Evolutionary conservation across 352 stramenopile genomes (phyloP).

Genomic region (Globisporangium canariense): DNA sequence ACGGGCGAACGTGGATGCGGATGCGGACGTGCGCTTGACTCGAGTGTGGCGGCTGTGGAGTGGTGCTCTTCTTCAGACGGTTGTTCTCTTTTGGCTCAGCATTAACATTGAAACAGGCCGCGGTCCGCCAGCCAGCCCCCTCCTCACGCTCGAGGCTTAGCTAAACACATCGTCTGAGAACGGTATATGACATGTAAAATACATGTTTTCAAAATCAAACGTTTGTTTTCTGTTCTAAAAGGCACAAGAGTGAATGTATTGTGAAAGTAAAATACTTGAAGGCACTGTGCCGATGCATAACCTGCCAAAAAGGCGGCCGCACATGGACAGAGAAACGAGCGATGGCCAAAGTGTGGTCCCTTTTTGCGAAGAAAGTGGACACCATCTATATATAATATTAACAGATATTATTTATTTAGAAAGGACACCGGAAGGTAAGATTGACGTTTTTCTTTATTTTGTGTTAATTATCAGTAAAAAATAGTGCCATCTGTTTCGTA

Average conservation of each 20-base stretch:
- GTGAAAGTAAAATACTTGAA: neutral
- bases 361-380: too few relatives aligned
- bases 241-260: neutral
- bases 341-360: too few relatives aligned
- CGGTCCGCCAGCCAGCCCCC: neutral
- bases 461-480: too few relatives aligned
- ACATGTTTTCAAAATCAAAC: neutral
- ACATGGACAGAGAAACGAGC: neutral
- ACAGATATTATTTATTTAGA: too few relatives aligned
- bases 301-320: neutral
- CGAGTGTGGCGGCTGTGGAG: neutral
- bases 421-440: too few relatives aligned
- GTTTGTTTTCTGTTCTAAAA: neutral
- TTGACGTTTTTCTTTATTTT: too few relatives aligned
- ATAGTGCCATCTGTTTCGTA: too few relatives aligned
- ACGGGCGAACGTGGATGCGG: neutral
- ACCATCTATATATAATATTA: too few relatives aligned
- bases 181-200: neutral
- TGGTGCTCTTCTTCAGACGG: constrained; percentile 6
- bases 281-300: neutral
- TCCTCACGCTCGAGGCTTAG: neutral
- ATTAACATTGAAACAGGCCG: neutral
- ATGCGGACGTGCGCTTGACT: neutral
- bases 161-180: neutral
- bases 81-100: constrained; percentile 2